These are phyloP conservation scores for Ottelia alismoides DNA, from an alignment of 106 monocot species.

Conservation along the genomic window DNA sequence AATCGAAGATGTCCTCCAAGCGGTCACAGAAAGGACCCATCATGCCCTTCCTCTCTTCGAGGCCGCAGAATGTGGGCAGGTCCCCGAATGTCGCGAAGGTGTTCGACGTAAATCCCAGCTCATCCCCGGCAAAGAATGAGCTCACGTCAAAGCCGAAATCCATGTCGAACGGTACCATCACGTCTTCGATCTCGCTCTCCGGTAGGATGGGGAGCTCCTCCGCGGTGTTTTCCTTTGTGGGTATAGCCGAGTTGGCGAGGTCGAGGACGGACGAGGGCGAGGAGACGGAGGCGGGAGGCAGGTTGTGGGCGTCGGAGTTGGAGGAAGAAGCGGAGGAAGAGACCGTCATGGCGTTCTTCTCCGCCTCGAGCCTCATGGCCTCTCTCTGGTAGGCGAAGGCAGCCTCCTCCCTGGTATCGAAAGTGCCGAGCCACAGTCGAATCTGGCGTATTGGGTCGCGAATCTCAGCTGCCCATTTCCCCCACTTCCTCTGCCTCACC, in stretches of 20 bases:
- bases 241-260: background rate
- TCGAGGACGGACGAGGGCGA: conserved; percentile 5
- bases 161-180: background rate
- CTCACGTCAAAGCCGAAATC: conserved; percentile 4
- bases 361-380: conserved; percentile 6
- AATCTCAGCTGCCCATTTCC: conserved; percentile 44
- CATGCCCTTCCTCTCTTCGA: too few relatives aligned
- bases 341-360: background rate
- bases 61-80: too few relatives aligned
- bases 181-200: background rate
- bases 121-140: too few relatives aligned
- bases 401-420: conserved; percentile 23
- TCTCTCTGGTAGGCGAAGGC: conserved; percentile 14
- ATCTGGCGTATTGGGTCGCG: conserved; percentile 17
- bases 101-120: too few relatives aligned
- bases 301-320: too few relatives aligned
- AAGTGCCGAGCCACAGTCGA: conserved; percentile 33
- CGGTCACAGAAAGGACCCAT: too few relatives aligned
- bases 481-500: conserved; percentile 34
- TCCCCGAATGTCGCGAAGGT: too few relatives aligned
- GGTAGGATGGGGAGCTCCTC: background rate
- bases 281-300: background rate
- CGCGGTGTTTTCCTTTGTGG: background rate
- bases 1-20: too few relatives aligned
- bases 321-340: background rate